Evolutionary conservation across 768 basidiomycete species (phyloP).

Genomic region (Suillus decipiens): DNA sequence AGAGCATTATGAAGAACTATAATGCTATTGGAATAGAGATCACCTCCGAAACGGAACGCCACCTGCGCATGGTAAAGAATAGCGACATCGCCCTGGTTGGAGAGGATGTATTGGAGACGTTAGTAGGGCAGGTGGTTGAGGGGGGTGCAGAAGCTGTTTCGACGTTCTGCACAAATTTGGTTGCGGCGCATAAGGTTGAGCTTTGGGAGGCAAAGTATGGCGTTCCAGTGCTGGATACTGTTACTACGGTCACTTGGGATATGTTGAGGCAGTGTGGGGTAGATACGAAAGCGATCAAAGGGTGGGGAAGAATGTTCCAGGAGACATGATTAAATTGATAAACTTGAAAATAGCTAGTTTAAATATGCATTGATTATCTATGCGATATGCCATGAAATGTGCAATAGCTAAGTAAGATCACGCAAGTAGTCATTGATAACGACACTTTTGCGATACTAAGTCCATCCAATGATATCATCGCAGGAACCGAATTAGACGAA

Average conservation of each 20-base stretch:
- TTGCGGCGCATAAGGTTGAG: constrained; percentile 2
- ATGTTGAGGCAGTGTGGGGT: constrained; percentile 5
- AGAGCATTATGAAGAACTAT: constrained; percentile 4
- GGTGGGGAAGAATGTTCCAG: constrained; percentile 3
- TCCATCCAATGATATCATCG: no score
- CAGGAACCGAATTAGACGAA: no score
- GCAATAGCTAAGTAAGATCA: no score
- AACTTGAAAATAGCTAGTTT: background rate
- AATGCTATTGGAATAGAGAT: background rate
- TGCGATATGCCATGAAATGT: no score
- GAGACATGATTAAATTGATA: background rate
- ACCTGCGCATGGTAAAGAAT: background rate
- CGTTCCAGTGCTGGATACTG: constrained; percentile 3
- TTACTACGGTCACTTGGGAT: constrained; percentile 6
- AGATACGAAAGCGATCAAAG: constrained; percentile 6
- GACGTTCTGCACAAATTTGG: background rate
- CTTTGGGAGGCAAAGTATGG: constrained; percentile 3
- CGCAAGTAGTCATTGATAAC: no score
- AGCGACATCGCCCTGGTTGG: background rate
- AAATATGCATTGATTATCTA: no score
- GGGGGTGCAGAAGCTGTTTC: constrained; percentile 3
- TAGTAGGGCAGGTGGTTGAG: background rate
- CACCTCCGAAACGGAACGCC: background rate
- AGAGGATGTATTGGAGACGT: constrained; percentile 1
- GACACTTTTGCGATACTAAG: background rate